Conservation (phyloP, 73 alveolate genomes). For the Tetrahymena borealis region DNA sequence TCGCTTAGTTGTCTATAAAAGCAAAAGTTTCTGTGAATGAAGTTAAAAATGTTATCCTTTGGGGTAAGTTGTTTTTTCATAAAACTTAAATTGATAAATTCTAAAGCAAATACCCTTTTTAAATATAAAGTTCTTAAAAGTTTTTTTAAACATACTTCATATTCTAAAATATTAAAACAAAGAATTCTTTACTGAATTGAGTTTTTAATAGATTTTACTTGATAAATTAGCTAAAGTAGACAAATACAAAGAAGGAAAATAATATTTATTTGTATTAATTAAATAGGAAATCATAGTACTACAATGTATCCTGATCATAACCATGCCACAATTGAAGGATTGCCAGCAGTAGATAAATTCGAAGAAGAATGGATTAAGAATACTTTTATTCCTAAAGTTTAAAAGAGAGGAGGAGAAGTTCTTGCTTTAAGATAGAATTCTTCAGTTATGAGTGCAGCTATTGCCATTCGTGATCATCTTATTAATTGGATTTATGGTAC, state of each 20-base stretch:
- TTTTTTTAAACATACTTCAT: too few species aligned
- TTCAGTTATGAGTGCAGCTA: conserved; percentile 35
- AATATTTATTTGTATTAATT: not conserved
- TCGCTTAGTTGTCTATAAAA: conserved; percentile 39
- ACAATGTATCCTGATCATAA: conserved; percentile 57
- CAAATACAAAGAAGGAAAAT: too few species aligned
- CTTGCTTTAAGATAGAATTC: conserved; percentile 56
- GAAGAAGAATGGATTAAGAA: conserved; percentile 49
- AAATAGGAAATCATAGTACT: conserved; percentile 15
- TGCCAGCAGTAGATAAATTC: conserved; percentile 13
- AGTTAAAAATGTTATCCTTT: conserved; percentile 35
- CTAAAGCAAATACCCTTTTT: too few species aligned
- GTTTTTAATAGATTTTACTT: too few species aligned
- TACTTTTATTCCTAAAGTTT: conserved; percentile 64
- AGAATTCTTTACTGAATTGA: too few species aligned
- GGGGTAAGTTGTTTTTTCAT: too few species aligned
- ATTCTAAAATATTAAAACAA: too few species aligned
- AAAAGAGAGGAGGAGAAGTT: conserved; percentile 80
- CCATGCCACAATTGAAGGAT: conserved; percentile 38
- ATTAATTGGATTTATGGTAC: conserved; percentile 36
- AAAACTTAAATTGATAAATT: too few species aligned
- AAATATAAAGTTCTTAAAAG: too few species aligned
- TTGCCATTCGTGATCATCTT: conserved; percentile 33
- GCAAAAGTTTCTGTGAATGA: conserved; percentile 15
- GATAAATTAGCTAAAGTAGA: too few species aligned